phyloP scores from a whole-genome alignment of 805 yeast species.

The Zygotorulaspora florentina region DNA sequence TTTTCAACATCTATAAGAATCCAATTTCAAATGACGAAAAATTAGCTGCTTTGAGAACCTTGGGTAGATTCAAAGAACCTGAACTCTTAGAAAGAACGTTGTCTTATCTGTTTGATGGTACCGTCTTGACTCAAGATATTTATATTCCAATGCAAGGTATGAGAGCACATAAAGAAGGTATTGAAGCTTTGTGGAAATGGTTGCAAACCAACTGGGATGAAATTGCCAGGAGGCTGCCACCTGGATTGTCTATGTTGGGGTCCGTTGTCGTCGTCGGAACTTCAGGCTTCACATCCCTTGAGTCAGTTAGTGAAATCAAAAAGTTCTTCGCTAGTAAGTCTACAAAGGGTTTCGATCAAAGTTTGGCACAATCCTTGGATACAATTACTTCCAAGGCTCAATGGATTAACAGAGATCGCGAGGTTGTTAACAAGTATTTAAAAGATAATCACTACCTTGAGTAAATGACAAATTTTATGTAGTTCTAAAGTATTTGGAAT shows the following conservation, averaged over 20 bases:
- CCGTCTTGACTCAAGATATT: constrained; percentile 66
- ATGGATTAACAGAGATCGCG: constrained; percentile 57
- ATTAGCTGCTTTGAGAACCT: constrained; percentile 59
- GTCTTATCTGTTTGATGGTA: constrained; percentile 52
- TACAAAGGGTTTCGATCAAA: constrained; percentile 61
- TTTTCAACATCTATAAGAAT: constrained; percentile 55
- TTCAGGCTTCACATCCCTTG: constrained; percentile 54
- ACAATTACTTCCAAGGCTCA: constrained; percentile 50
- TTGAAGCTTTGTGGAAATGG: constrained; percentile 73
- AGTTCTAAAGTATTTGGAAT: background rate
- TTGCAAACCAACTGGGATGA: constrained; percentile 66
- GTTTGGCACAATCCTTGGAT: constrained; percentile 63
- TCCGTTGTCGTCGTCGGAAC: constrained; percentile 62
- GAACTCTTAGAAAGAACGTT: constrained; percentile 54
- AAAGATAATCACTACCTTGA: constrained; percentile 32
- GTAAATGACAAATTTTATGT: background rate
- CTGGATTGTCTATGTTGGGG: constrained; percentile 75
- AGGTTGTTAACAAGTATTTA: constrained; percentile 48
- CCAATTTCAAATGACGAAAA: constrained; percentile 64
- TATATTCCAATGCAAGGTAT: constrained; percentile 75
- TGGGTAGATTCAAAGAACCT: constrained; percentile 59
- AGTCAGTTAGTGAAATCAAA: constrained; percentile 48
- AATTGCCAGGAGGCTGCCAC: constrained; percentile 64
- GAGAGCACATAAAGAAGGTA: constrained; percentile 58
- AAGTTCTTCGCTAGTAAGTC: constrained; percentile 49